Conservation (phyloP, 768 basidiomycete genomes). For the Plicaturopsis crispa region DNA sequence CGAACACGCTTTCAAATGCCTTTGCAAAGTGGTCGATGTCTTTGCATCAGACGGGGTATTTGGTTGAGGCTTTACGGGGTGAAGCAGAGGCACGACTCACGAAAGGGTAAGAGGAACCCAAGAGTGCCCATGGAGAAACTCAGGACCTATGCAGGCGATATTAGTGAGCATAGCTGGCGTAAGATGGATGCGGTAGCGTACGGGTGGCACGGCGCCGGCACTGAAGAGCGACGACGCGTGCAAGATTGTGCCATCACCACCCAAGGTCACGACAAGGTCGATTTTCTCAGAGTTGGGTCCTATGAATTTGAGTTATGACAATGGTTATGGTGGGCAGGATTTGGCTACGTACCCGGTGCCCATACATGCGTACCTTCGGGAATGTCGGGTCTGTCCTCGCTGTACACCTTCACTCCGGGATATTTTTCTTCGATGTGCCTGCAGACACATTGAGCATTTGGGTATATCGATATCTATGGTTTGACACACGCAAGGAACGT, state of each 20-base stretch:
- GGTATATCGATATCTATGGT: neutral
- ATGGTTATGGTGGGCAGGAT: no score
- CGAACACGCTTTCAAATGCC: slow-evolving; percentile 73
- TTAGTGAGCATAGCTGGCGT: slow-evolving; percentile 53
- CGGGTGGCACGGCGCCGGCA: slow-evolving; percentile 87
- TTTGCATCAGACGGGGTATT: slow-evolving; percentile 20
- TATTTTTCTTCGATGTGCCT: slow-evolving; percentile 55
- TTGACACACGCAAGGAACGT: slow-evolving; percentile 57
- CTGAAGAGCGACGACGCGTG: slow-evolving; percentile 91
- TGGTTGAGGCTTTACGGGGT: neutral
- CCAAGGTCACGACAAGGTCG: slow-evolving; percentile 84
- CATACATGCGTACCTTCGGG: slow-evolving; percentile 59
- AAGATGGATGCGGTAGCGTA: no score
- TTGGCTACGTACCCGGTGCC: slow-evolving; percentile 44
- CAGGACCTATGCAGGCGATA: no score
- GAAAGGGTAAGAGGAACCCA: slow-evolving; percentile 90
- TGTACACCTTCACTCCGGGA: slow-evolving; percentile 55
- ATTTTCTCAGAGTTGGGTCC: slow-evolving; percentile 53
- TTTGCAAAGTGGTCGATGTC: slow-evolving; percentile 85
- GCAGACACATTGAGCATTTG: neutral
- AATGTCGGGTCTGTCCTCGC: slow-evolving; percentile 60
- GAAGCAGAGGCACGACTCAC: slow-evolving; percentile 39
- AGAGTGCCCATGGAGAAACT: slow-evolving; percentile 92
- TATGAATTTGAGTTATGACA: no score
- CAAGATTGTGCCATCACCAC: slow-evolving; percentile 92